phyloP scores from a whole-genome alignment of 352 stramenopile species.

The Phytophthora cajani region DNA sequence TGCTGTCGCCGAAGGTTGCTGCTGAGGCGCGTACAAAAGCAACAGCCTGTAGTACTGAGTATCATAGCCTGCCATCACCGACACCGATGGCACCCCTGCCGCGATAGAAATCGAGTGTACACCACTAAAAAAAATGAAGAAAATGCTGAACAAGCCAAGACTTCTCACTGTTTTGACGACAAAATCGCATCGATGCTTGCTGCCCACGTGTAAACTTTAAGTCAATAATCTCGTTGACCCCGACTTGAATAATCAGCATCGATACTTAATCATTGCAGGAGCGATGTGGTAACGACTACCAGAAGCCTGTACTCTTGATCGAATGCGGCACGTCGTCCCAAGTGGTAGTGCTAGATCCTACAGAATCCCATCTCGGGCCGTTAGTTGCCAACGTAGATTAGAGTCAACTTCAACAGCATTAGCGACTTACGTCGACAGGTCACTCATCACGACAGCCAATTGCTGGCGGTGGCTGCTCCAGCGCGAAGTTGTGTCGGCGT shows the following conservation, averaged over 20 bases:
- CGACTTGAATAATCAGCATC: too few relatives aligned
- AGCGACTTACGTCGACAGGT: background rate
- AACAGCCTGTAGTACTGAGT: slow-evolving; percentile 5
- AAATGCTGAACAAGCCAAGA: background rate
- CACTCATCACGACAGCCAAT: slow-evolving; percentile 1
- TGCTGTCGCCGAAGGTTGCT: slow-evolving; percentile 10
- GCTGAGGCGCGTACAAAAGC: background rate
- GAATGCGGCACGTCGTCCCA: too few relatives aligned
- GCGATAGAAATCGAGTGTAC: slow-evolving; percentile 2
- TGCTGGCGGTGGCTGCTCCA: background rate
- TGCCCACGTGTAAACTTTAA: too few relatives aligned
- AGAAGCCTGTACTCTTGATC: too few relatives aligned
- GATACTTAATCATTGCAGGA: too few relatives aligned
- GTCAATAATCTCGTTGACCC: too few relatives aligned
- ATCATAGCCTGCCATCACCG: slow-evolving; percentile 12
- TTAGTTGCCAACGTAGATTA: too few relatives aligned
- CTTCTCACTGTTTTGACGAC: too few relatives aligned
- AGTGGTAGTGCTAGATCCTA: background rate
- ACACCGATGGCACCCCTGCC: slow-evolving; percentile 12
- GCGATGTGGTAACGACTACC: too few relatives aligned
- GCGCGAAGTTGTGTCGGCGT: background rate
- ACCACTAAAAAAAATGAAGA: background rate
- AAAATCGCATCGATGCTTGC: too few relatives aligned
- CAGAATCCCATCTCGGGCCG: background rate
- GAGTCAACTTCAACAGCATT: background rate